A percentile compares a stretch with the other conserved stretches of the same genome.
These are phyloP conservation scores for Lepraria neglecta DNA, from an alignment of 495 filamentous ascomycete species.

Conservation along the genomic window DNA sequence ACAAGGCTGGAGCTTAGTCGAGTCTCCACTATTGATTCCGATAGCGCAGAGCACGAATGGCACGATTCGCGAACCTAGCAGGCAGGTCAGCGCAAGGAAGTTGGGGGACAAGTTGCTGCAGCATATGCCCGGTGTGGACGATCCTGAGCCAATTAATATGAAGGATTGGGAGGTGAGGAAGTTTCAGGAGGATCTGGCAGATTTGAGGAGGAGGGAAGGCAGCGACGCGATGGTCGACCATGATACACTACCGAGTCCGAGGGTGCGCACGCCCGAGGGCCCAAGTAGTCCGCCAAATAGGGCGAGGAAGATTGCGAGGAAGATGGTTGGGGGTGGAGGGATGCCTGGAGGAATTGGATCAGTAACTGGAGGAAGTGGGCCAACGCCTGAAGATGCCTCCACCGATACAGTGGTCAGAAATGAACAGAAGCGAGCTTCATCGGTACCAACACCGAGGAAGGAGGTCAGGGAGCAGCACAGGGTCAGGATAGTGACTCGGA, in stretches of 20 bases:
- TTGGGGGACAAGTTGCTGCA: slow-evolving; percentile 46
- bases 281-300: slow-evolving; percentile 18
- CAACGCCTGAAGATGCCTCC: background rate
- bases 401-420: slow-evolving; percentile 13
- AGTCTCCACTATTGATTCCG: slow-evolving; percentile 34
- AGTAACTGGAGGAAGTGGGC: slow-evolving; percentile 5
- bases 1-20: slow-evolving; percentile 22
- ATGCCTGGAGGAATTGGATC: no score
- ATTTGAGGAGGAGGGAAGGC: slow-evolving; percentile 31
- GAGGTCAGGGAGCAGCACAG: slow-evolving; percentile 7
- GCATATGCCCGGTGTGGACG: slow-evolving; percentile 42
- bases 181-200: slow-evolving; percentile 40
- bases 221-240: slow-evolving; percentile 31
- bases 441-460: slow-evolving; percentile 1
- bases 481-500: slow-evolving; percentile 22
- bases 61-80: slow-evolving; percentile 25
- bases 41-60: slow-evolving; percentile 12
- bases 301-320: slow-evolving; percentile 18
- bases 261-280: slow-evolving; percentile 32
- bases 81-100: slow-evolving; percentile 34
- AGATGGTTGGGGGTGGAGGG: background rate
- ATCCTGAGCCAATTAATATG: slow-evolving; percentile 41
- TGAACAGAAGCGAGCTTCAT: slow-evolving; percentile 5
- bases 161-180: slow-evolving; percentile 38
- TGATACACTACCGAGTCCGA: slow-evolving; percentile 34